Base-by-base conservation (phyloP, 1,139 yeast species). In the Pichia inconspicua region DNA sequence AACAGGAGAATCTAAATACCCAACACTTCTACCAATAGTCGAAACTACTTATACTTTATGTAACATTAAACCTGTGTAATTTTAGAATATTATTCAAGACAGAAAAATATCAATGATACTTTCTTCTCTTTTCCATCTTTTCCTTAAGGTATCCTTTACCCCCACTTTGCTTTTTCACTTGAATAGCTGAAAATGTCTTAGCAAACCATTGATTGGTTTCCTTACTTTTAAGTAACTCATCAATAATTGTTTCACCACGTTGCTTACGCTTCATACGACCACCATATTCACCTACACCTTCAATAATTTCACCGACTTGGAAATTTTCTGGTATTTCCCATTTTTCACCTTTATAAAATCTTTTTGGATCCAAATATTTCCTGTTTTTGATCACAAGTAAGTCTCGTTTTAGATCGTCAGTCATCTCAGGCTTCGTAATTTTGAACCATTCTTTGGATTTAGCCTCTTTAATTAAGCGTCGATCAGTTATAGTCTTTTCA, bases 281-380 rank as follows among this genome's bases (percentile, higher is more conserved):
- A 67, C 73, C 85, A 64, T 75, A 87, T 62, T 89, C 97, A 1
- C 87, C 75, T 54, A 83, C 80, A 42, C 90, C 94, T 59, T 85
- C 94, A 22, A 90, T 67, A 36, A 92, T 78, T 0, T 97, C 89
- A 12, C 98, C 98, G 62, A 86, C 77, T 54, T 90, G 94, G 65
- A 92, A 89, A 55, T 73, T 79, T 60, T 86, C 88, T 22, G 96
- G 95, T 6, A 78, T 73, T 48, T 75, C 75, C 84, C 95, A 86
- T 54, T 81, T 83, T 50, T 85, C 94, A 65, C 87, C 87, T 67
- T 86, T 88, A 68, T 92, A 92, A 67, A 89, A 96, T 60, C 97
- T 78, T 67, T 92, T 92, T 5, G 97, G 97, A 63, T 92, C 98
- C 55, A 92, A 74, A 19, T 92, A 96, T 53, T 84, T 82, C 67